Evolutionary conservation across 148 eudicot genomes (phyloP).

Genomic region (Fagopyrum homotropicum): DNA sequence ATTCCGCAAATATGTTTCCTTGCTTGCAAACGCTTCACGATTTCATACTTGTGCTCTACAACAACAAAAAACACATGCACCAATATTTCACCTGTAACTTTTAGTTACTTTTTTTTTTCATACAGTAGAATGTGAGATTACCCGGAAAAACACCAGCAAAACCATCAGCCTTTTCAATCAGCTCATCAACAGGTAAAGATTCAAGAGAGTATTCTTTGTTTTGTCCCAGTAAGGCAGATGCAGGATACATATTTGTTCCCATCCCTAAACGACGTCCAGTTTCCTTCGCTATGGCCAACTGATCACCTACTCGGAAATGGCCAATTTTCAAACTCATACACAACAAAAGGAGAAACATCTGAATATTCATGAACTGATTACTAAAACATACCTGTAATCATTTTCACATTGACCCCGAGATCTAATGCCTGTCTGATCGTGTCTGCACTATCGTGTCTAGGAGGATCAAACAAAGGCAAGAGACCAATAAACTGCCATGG

Average conservation of each 20-base stretch:
- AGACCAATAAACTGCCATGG: slow-evolving; percentile 51
- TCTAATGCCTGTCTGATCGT: slow-evolving; percentile 47
- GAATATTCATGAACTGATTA: neutral
- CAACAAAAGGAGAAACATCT: neutral
- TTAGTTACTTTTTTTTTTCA: neutral
- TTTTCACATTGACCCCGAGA: slow-evolving; percentile 53
- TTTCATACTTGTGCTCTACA: slow-evolving; percentile 77
- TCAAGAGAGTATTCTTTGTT: slow-evolving; percentile 36
- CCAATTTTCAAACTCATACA: neutral
- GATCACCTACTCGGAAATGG: slow-evolving; percentile 29
- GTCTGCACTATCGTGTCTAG: slow-evolving; percentile 55
- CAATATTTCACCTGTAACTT: neutral
- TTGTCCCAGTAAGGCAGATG: slow-evolving; percentile 43
- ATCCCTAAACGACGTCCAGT: slow-evolving; percentile 51
- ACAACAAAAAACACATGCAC: neutral
- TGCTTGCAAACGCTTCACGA: slow-evolving; percentile 74
- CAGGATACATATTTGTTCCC: slow-evolving; percentile 56
- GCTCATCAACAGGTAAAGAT: slow-evolving; percentile 44
- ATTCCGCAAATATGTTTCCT: slow-evolving; percentile 74
- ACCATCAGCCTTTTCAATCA: slow-evolving; percentile 52
- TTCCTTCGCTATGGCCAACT: slow-evolving; percentile 51
- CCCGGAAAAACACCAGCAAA: slow-evolving; percentile 61
- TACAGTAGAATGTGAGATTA: slow-evolving; percentile 12
- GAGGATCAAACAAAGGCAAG: slow-evolving; percentile 56
- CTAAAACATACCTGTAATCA: slow-evolving; percentile 40